phyloP scores from a whole-genome alignment of 768 basidiomycete genomes.

The Boletellus sp. region DNA sequence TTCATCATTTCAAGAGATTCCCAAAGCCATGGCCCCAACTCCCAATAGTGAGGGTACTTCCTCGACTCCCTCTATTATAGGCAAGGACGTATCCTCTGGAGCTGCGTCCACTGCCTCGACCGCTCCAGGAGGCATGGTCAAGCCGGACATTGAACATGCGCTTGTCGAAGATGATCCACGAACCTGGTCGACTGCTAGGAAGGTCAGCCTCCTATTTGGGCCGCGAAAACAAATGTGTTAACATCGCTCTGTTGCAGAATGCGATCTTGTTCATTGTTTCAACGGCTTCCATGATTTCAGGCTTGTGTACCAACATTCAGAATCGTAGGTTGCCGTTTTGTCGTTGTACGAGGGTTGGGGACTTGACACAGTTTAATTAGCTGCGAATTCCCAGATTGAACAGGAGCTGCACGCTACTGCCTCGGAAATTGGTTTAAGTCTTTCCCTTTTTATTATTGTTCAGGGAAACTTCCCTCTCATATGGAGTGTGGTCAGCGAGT shows the following conservation, averaged over 20 bases:
- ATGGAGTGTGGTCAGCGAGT: conserved; percentile 38
- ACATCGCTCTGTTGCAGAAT: conserved; percentile 5
- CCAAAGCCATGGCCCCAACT: conserved; percentile 6
- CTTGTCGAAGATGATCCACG: conserved; percentile 61
- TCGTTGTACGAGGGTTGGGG: background rate
- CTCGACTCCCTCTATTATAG: background rate
- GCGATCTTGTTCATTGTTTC: conserved; percentile 21
- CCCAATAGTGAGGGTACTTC: background rate
- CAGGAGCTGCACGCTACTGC: conserved; percentile 56
- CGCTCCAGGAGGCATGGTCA: too few relatives aligned
- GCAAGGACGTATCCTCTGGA: background rate
- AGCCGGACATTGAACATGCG: conserved; percentile 36
- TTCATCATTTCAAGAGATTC: background rate
- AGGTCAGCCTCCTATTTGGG: conserved; percentile 36
- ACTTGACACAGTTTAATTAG: conserved; percentile 32
- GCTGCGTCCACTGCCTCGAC: background rate
- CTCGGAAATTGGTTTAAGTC: conserved; percentile 60
- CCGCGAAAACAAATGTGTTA: too few relatives aligned
- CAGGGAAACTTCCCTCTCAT: conserved; percentile 54
- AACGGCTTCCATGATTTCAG: conserved; percentile 28
- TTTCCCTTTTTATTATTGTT: conserved; percentile 68
- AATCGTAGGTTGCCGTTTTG: conserved; percentile 19
- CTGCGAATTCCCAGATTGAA: conserved; percentile 65
- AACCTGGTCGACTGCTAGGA: conserved; percentile 51
- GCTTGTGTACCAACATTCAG: conserved; percentile 25